Evolutionary conservation across 129 eudicot species (phyloP).

Genomic region (Artemisia annua): DNA sequence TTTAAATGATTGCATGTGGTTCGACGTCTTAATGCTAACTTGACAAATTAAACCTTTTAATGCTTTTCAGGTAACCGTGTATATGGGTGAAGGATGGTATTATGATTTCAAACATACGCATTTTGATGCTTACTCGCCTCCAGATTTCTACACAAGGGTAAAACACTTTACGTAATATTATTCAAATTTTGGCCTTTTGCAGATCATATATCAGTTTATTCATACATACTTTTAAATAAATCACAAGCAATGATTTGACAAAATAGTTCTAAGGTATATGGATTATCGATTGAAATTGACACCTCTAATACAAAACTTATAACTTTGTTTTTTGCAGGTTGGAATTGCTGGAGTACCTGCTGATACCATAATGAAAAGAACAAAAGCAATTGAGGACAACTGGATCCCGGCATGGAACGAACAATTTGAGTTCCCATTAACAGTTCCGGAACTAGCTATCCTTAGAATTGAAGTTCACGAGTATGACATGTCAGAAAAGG

Average conservation of each 20-base stretch:
- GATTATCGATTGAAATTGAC: neutral
- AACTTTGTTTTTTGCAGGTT: slow-evolving; percentile 39
- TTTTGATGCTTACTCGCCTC: slow-evolving; percentile 94
- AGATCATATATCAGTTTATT: neutral
- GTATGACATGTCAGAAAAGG: slow-evolving; percentile 88
- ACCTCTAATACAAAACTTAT: neutral
- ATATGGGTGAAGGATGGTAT: slow-evolving; percentile 99
- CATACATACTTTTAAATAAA: neutral
- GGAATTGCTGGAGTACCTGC: slow-evolving; percentile 91
- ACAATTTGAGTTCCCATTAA: slow-evolving; percentile 65
- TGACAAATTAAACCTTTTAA: slow-evolving; percentile 22
- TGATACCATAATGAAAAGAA: slow-evolving; percentile 78
- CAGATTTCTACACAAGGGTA: slow-evolving; percentile 95
- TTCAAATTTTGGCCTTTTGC: slow-evolving; percentile 11
- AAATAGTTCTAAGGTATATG: neutral
- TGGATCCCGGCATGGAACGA: slow-evolving; percentile 97
- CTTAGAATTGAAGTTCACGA: slow-evolving; percentile 90
- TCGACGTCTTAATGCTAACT: neutral
- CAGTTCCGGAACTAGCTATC: slow-evolving; percentile 85
- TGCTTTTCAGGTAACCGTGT: slow-evolving; percentile 68
- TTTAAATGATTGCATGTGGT: neutral
- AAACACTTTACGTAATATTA: slow-evolving; percentile 8
- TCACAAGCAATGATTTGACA: neutral
- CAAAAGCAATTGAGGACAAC: slow-evolving; percentile 73
- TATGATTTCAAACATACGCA: slow-evolving; percentile 75